A percentile compares a stretch with the other conserved stretches of the same genome.
These are phyloP conservation scores for Pulicaria dysenterica DNA, from an alignment of 129 eudicot genomes.

Conservation along the genomic window DNA sequence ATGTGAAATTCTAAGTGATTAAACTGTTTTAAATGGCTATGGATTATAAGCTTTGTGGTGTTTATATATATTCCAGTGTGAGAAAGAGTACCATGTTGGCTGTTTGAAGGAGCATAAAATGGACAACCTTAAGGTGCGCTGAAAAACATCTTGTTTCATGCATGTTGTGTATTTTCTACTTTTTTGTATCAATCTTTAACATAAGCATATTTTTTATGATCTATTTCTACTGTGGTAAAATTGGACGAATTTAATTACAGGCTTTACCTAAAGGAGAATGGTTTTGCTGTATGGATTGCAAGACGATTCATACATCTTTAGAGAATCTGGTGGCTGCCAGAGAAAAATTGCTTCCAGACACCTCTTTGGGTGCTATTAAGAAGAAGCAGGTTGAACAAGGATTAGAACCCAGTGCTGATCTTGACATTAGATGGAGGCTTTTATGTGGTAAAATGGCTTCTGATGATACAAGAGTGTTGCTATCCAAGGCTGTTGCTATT, in stretches of 20 bases:
- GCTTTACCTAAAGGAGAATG: slow-evolving; percentile 74
- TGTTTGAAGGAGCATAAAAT: slow-evolving; percentile 70
- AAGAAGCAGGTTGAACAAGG: slow-evolving; percentile 53
- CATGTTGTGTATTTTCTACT: background rate
- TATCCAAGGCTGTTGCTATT: slow-evolving; percentile 77
- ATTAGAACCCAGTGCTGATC: slow-evolving; percentile 37
- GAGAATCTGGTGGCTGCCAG: slow-evolving; percentile 54
- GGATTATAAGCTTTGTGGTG: slow-evolving; percentile 9
- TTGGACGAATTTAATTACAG: slow-evolving; percentile 36
- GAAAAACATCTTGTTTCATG: background rate
- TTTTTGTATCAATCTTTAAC: too few species aligned
- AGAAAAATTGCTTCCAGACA: slow-evolving; percentile 57
- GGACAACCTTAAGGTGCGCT: slow-evolving; percentile 60
- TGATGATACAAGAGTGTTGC: slow-evolving; percentile 56
- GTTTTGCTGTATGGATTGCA: slow-evolving; percentile 74
- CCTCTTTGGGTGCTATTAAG: slow-evolving; percentile 44
- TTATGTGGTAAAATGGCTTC: slow-evolving; percentile 64
- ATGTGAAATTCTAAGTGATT: background rate
- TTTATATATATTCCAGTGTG: slow-evolving; percentile 57
- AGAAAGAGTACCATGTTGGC: slow-evolving; percentile 88
- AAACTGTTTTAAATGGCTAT: slow-evolving; percentile 2
- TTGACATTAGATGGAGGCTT: slow-evolving; percentile 83
- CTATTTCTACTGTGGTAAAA: background rate
- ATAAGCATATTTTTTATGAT: background rate
- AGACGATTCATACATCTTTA: slow-evolving; percentile 48